These are phyloP conservation scores for Cutaneotrichosporon sp. DNA, from an alignment of 1,284 basidiomycete species.

Conservation along the genomic window DNA sequence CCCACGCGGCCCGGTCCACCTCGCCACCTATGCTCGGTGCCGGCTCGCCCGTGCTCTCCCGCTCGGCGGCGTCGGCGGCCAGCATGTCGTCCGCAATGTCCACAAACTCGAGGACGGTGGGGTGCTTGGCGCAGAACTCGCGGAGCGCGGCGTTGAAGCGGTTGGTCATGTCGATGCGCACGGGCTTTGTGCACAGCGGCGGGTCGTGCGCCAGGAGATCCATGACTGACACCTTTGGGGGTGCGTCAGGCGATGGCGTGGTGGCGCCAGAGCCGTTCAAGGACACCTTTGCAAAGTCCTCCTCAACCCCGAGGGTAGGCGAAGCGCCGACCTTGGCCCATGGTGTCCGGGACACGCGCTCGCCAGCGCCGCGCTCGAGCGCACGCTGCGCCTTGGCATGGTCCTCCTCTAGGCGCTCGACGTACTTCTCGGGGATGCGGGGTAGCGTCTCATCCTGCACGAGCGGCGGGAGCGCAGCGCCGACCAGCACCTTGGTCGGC, in stretches of 20 bases:
- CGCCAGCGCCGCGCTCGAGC: constrained; percentile 17
- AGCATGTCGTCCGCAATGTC: constrained; percentile 42
- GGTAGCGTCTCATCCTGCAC: constrained; percentile 42
- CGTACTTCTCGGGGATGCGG: constrained; percentile 49
- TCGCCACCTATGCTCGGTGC: constrained; percentile 16
- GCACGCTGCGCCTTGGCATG: constrained; percentile 22
- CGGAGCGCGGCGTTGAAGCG: constrained; percentile 35
- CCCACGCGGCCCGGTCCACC: constrained; percentile 41
- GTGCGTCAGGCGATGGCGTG: constrained; percentile 1
- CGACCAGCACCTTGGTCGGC: constrained; percentile 35
- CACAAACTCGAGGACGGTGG: constrained; percentile 38
- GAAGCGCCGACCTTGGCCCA: constrained; percentile 16
- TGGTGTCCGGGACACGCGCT: constrained; percentile 25
- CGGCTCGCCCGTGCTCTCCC: constrained; percentile 2
- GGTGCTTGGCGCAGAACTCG: constrained; percentile 36
- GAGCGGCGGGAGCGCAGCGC: constrained; percentile 44
- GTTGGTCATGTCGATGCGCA: constrained; percentile 42
- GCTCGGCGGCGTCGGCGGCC: constrained; percentile 20
- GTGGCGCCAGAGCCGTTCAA: neutral
- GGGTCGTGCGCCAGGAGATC: constrained; percentile 37
- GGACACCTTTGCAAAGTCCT: constrained; percentile 7
- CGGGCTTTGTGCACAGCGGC: constrained; percentile 42
- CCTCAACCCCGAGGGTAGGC: constrained; percentile 6
- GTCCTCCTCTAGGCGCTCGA: constrained; percentile 34
- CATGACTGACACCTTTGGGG: constrained; percentile 32